A percentile compares a stretch with the other conserved stretches of the same genome.
Conservation (phyloP, 2,329 filamentous ascomycete genomes). For the Epichloe brachyelytri region DNA sequence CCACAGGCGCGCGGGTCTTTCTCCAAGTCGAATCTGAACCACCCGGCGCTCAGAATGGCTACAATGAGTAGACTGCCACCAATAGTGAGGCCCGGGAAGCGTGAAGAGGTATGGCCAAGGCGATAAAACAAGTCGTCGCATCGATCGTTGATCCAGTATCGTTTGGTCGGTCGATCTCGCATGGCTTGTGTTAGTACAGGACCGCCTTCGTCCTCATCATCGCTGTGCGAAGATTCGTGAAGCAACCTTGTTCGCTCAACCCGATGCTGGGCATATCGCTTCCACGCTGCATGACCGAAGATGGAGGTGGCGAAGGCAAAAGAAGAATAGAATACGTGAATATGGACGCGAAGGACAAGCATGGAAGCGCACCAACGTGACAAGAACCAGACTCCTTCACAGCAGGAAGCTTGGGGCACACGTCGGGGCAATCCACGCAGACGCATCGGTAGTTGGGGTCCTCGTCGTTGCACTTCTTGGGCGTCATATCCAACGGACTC, state of each 20-base stretch:
- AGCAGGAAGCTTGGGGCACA: constrained; percentile 71
- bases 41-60: constrained; percentile 69
- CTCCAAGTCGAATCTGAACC: constrained; percentile 81
- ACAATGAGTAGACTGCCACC: constrained; percentile 61
- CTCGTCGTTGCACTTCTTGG: constrained; percentile 81
- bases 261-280: constrained; percentile 58
- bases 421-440: constrained; percentile 80
- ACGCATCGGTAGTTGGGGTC: constrained; percentile 80
- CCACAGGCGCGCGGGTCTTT: constrained; percentile 82
- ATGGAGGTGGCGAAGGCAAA: constrained; percentile 52
- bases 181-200: constrained; percentile 59
- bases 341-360: constrained; percentile 85
- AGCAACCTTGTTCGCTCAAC: constrained; percentile 76
- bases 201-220: constrained; percentile 90
- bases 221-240: constrained; percentile 70
- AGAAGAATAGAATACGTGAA: constrained; percentile 71
- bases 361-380: constrained; percentile 77
- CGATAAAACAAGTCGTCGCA: constrained; percentile 70
- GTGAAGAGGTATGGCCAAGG: constrained; percentile 67
- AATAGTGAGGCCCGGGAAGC: constrained; percentile 78
- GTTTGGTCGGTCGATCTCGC: constrained; percentile 63
- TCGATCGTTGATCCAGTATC: constrained; percentile 73
- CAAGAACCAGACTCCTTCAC: constrained; percentile 61
- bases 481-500: constrained; percentile 53
- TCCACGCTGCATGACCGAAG: constrained; percentile 64